Evolutionary conservation across 139 green algal species (phyloP), one percentile per base, ranked within the genome.

Genomic region (Zygnema circumcarinatum): DNA sequence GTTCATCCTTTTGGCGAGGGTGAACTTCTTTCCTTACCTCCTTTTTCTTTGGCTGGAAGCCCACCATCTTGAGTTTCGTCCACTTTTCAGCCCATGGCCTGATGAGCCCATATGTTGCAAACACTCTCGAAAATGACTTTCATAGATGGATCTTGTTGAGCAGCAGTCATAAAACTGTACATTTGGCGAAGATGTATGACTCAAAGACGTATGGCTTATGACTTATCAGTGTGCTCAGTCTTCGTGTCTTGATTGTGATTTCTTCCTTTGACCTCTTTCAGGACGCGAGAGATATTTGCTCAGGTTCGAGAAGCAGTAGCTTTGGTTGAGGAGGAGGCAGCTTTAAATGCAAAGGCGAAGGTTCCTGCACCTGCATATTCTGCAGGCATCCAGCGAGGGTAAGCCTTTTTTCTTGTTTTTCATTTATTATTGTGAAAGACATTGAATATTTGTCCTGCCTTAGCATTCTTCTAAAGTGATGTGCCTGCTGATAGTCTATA

Each of bases 201-300:
- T n/a, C n/a, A n/a, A n/a, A n/a, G n/a, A n/a, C n/a, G n/a, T n/a
- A n/a, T n/a, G n/a, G n/a, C n/a, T n/a, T n/a, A n/a, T n/a, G n/a
- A n/a, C n/a, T n/a, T n/a, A n/a, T n/a, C n/a, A n/a, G n/a, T n/a
- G n/a, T n/a, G n/a, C n/a, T n/a, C n/a, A n/a, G n/a, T n/a, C n/a
- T n/a, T n/a, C n/a, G n/a, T n/a, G n/a, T n/a, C n/a, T n/a, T n/a
- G n/a, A n/a, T n/a, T n/a, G n/a, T n/a, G n/a, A n/a, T n/a, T n/a
- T n/a, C n/a, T n/a, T n/a, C n/a, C n/a, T 85, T 76, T 16, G 3
- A n/a, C 3, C 7, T 78, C 2, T 2, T 33, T 69, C 56, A 93
- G 93, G 84, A 96, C 94, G 0, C 87, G 90, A 32, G 94, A 97
- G 81, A 93, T 93, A 69, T 76, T 93, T 81, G 36, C 74, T 7